These are phyloP conservation scores for Haplosporangium sp. DNA, from an alignment of 371 early-diverging fungal species.

Conservation along the genomic window DNA sequence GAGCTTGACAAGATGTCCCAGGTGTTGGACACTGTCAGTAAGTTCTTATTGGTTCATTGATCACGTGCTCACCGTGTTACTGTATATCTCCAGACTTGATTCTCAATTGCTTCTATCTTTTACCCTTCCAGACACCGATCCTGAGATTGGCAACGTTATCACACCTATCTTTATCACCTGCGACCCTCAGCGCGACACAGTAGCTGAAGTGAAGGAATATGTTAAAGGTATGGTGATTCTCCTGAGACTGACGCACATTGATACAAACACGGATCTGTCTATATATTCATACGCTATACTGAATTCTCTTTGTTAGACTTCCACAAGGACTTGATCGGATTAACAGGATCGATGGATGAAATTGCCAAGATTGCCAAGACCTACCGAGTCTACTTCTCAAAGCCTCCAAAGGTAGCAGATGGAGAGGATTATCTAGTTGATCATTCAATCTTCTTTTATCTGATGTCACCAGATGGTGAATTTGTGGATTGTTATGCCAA, in stretches of 20 bases:
- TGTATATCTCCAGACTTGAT: background rate
- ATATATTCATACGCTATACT: background rate
- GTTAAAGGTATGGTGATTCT: conserved; percentile 65
- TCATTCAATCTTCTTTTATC: conserved; percentile 97
- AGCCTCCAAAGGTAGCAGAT: conserved; percentile 87
- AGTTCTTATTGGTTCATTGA: conserved; percentile 25
- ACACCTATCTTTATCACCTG: conserved; percentile 96
- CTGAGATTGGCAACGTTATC: conserved; percentile 69
- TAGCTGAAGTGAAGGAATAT: conserved; percentile 88
- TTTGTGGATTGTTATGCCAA: conserved; percentile 93
- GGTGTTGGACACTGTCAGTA: conserved; percentile 85
- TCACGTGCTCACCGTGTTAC: too few relatives aligned
- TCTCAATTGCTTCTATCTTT: background rate
- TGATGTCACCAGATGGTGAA: conserved; percentile 93
- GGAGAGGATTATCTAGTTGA: conserved; percentile 97
- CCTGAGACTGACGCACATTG: background rate
- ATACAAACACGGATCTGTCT: background rate
- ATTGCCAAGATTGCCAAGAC: conserved; percentile 88
- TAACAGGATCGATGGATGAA: conserved; percentile 91
- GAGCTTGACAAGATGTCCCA: conserved; percentile 97
- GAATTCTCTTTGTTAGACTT: conserved; percentile 72
- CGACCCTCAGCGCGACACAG: conserved; percentile 95
- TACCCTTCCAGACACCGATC: conserved; percentile 52
- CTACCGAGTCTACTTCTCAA: conserved; percentile 93
- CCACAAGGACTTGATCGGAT: conserved; percentile 91